Percentiles rank a stretch among this genome's conserved stretches.
These are phyloP conservation scores for Roridomyces roridus DNA, from an alignment of 768 basidiomycete species.

Conservation along the genomic window DNA sequence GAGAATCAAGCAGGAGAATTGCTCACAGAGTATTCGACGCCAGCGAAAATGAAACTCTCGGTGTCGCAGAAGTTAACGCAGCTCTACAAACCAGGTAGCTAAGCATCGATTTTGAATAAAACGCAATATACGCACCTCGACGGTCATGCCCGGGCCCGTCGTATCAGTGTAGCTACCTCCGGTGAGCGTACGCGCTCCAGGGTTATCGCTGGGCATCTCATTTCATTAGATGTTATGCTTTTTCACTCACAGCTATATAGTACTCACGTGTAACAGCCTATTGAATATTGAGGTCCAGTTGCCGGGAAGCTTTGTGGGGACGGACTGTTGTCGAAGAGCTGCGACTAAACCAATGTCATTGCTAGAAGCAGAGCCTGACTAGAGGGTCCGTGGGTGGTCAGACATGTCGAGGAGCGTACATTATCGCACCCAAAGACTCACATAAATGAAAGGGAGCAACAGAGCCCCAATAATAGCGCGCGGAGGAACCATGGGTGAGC, in stretches of 20 bases:
- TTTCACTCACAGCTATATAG: neutral
- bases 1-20: neutral
- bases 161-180: conserved; percentile 53
- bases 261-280: conserved; percentile 68
- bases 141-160: conserved; percentile 69
- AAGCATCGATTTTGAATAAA: neutral
- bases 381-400: neutral
- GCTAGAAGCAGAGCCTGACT: conserved; percentile 23
- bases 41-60: conserved; percentile 64
- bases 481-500: conserved; percentile 16
- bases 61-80: conserved; percentile 56
- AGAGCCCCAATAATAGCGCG: conserved; percentile 14
- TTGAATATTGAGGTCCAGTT: conserved; percentile 63
- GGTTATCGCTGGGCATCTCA: conserved; percentile 53
- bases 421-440: neutral
- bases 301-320: conserved; percentile 52
- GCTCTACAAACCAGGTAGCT: conserved; percentile 18
- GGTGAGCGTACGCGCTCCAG: conserved; percentile 53
- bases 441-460: conserved; percentile 21
- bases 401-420: too few species aligned
- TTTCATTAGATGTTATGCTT: neutral
- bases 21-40: conserved; percentile 62
- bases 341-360: conserved; percentile 20
- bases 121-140: conserved; percentile 39
- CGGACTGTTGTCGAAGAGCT: conserved; percentile 41